These are phyloP conservation scores for Nicotiana undulata DNA, from an alignment of 257 asterid species.

Conservation along the genomic window DNA sequence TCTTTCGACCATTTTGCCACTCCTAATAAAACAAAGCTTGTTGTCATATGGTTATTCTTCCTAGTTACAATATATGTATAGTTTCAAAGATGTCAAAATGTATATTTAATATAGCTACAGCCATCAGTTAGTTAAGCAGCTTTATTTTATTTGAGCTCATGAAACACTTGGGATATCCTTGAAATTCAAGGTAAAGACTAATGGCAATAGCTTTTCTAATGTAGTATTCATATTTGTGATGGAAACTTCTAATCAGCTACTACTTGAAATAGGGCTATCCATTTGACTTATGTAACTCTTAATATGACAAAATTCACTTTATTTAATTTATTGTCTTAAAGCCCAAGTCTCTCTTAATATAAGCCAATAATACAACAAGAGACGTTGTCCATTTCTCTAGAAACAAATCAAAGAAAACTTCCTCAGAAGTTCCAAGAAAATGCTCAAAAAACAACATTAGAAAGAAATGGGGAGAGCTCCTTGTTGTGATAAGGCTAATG, in stretches of 20 bases:
- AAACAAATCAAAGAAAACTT: not conserved
- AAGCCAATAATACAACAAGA: not conserved
- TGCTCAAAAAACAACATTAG: not conserved
- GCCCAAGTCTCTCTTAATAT: not conserved
- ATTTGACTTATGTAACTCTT: not conserved
- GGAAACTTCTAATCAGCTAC: not conserved
- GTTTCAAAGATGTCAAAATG: not conserved
- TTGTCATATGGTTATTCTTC: not conserved
- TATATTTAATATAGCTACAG: not conserved
- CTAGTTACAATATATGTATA: not conserved
- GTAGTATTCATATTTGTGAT: not conserved
- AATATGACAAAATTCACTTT: not conserved
- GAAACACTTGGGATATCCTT: not conserved
- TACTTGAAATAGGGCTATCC: not conserved
- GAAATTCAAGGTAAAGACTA: not conserved
- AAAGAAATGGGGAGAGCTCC: slow-evolving; percentile 26
- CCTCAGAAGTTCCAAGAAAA: not conserved
- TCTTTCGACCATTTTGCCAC: not conserved
- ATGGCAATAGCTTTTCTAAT: not conserved
- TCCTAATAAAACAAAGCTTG: not conserved
- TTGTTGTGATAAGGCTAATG: slow-evolving; percentile 22
- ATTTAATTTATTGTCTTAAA: not conserved
- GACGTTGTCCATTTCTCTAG: not conserved
- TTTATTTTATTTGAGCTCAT: not conserved
- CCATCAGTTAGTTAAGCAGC: not conserved